Evolutionary conservation across 805 yeast genomes (phyloP), one percentile per base, ranked within the genome.

Genomic region (Isabelozyma gotoi): DNA sequence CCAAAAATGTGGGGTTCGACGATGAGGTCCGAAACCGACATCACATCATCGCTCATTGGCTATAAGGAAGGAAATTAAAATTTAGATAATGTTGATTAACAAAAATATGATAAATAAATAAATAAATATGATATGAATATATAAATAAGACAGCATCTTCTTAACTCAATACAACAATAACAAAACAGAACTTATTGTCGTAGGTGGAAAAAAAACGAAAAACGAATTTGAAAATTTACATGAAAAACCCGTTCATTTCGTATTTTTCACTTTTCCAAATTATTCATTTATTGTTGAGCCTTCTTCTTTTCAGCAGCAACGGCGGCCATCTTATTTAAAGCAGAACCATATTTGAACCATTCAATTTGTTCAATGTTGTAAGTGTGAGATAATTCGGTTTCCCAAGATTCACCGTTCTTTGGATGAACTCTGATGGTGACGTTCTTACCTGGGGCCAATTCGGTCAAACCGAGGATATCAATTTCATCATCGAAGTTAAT

Each of bases 321-420:
- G 40, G 71, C 52, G 41, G 90, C 86, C 90, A 90, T 88, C 81
- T 85, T 88, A 88, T 94, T 94, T 77, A 94, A 85, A 71, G 99
- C 99, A 59, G 97, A 90, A 78, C 99, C 99, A 63, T 85, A 83
- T 82, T 88, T 92, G 87, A 92, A 92, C 98, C 98, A 92, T 70
- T 88, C 97, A 67, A 92, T 87, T 81, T 92, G 99, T 80, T 94
- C 97, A 52, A 68, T 50, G 81, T 94, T 94, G 82, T 88, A 94
- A 54, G 99, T 94, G 81, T 94, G 99, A 45, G 96, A 81, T 71
- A 94, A 87, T 76, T 81, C 85, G 65, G 92, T 78, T 62, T 84
- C 85, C 97, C 97, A 94, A 50, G 90, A 74, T 57, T 68, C 76
- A 63, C 97, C 97, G 50, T 85, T 75, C 68, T 73, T 68, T 58